Conservation (phyloP, 371 early-diverging fungal species). For the Lichtheimia corymbifera region DNA sequence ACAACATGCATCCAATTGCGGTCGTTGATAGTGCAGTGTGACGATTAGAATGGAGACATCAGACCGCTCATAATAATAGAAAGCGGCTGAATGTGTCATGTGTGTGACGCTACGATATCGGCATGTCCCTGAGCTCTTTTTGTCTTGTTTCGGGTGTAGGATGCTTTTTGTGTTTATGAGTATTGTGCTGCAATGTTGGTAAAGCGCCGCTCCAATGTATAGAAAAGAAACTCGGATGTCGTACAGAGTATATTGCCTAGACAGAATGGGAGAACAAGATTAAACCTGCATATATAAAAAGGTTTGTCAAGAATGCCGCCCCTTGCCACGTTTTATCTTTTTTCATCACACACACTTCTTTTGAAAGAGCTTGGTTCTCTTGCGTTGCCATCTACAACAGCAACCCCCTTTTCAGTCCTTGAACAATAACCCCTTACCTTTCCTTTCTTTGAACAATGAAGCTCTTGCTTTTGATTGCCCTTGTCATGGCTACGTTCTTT, state of each 20-base stretch:
- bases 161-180: no score
- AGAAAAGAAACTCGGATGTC: slow-evolving; percentile 12
- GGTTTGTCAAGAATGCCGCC: background rate
- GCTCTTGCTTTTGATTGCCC: slow-evolving; percentile 10
- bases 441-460: slow-evolving; percentile 13
- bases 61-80: no score
- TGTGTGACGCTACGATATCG: no score
- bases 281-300: background rate
- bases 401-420: slow-evolving; percentile 17
- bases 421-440: slow-evolving; percentile 10
- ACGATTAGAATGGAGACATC: no score
- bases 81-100: no score
- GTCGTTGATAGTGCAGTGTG: no score
- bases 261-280: slow-evolving; percentile 3
- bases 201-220: background rate
- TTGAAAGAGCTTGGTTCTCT: slow-evolving; percentile 5
- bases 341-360: slow-evolving; percentile 7
- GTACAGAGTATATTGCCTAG: slow-evolving; percentile 19
- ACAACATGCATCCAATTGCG: no score
- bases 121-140: no score
- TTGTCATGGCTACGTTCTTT: slow-evolving; percentile 19
- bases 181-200: no score
- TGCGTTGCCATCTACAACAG: background rate
- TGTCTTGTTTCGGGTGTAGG: no score
- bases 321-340: slow-evolving; percentile 4